phyloP scores from a whole-genome alignment of 2,329 filamentous ascomycete species.

The Grosmannia clavigera region DNA sequence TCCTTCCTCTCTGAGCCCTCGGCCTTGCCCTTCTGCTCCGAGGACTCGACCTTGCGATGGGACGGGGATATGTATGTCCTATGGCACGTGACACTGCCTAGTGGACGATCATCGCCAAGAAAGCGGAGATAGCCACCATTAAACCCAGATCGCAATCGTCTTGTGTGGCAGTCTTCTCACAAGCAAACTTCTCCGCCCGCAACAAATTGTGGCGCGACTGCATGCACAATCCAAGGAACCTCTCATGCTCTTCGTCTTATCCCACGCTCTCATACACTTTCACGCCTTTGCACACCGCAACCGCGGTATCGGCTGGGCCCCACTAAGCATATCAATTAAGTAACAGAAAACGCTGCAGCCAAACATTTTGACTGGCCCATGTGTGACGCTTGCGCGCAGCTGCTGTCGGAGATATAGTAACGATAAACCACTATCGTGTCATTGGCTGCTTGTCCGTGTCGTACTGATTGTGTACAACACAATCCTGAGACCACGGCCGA shows the following conservation, averaged over 20 bases:
- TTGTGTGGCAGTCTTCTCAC: background rate
- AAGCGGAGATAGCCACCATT: background rate
- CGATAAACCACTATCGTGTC: constrained; percentile 8
- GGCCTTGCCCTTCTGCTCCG: background rate
- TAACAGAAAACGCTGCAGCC: background rate
- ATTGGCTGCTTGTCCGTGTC: constrained; percentile 5
- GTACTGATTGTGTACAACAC: background rate
- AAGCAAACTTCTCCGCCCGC: background rate
- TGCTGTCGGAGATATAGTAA: background rate
- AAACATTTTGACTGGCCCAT: background rate
- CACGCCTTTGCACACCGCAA: background rate
- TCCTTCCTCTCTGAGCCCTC: background rate
- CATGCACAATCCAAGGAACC: background rate
- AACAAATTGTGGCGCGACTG: background rate
- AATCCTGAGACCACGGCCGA: background rate
- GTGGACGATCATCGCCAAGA: background rate
- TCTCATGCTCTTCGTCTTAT: background rate
- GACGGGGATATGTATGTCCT: no score
- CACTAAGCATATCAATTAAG: background rate
- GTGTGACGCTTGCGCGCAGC: background rate
- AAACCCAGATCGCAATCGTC: background rate
- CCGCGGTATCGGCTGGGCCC: background rate
- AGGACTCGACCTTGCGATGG: background rate
- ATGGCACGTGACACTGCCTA: background rate
- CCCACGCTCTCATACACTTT: background rate